Conservation (phyloP, 2,329 filamentous ascomycete species). For the Grosmannia clavigera region DNA sequence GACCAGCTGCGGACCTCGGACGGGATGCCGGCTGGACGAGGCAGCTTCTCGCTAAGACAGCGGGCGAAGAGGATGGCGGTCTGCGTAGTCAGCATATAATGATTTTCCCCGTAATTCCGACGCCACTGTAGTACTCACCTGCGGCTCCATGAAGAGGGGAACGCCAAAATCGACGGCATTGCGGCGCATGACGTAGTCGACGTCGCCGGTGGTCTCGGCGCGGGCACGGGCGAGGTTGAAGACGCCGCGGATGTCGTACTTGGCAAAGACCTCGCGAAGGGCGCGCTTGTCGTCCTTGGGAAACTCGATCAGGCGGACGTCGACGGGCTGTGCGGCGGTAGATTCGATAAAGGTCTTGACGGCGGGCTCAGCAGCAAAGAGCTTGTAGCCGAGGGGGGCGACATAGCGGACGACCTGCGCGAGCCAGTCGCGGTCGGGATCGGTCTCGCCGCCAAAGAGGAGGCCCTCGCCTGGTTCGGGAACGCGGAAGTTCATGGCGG, state of each 20-base stretch:
- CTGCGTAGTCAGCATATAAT: slow-evolving; percentile 31
- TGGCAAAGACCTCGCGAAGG: slow-evolving; percentile 87
- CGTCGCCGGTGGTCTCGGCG: slow-evolving; percentile 74
- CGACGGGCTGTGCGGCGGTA: slow-evolving; percentile 48
- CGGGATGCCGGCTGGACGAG: slow-evolving; percentile 76
- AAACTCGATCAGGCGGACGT: slow-evolving; percentile 88
- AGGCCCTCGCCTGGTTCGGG: slow-evolving; percentile 91
- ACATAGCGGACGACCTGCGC: slow-evolving; percentile 76
- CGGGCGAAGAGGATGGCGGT: slow-evolving; percentile 92
- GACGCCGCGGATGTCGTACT: slow-evolving; percentile 88
- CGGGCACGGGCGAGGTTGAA: slow-evolving; percentile 86
- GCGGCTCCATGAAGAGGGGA: slow-evolving; percentile 95
- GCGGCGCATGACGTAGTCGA: slow-evolving; percentile 96
- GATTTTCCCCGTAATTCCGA: no score
- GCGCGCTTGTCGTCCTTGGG: slow-evolving; percentile 92
- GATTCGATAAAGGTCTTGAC: slow-evolving; percentile 76
- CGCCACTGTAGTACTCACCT: slow-evolving; percentile 45
- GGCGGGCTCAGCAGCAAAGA: slow-evolving; percentile 70
- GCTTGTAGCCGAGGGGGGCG: slow-evolving; percentile 82
- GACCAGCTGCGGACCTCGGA: slow-evolving; percentile 89
- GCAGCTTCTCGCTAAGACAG: slow-evolving; percentile 95
- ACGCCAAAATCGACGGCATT: slow-evolving; percentile 98
- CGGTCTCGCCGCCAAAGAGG: slow-evolving; percentile 71
- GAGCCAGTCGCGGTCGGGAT: slow-evolving; percentile 53
- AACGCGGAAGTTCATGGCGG: slow-evolving; percentile 98